phyloP scores from a whole-genome alignment of 768 basidiomycete genomes.

The Termitomyces sp. region DNA sequence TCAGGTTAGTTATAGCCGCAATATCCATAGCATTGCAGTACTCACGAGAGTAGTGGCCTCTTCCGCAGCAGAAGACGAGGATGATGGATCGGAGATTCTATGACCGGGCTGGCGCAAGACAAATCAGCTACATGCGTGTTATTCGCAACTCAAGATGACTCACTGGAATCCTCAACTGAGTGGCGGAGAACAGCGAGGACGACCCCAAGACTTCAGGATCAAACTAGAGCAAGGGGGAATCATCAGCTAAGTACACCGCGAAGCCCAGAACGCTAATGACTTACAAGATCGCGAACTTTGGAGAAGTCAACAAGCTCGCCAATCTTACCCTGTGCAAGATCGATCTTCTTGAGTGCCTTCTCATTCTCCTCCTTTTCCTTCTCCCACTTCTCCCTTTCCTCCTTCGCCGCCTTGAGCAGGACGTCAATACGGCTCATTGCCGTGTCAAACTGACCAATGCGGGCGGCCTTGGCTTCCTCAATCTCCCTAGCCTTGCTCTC shows the following conservation, averaged over 20 bases:
- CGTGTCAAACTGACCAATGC: too few species aligned
- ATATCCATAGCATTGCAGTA: too few species aligned
- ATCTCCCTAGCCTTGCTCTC: too few species aligned
- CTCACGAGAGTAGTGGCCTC: too few species aligned
- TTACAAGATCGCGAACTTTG: not conserved
- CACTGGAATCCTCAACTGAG: too few species aligned
- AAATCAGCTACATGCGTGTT: too few species aligned
- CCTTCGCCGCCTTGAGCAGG: not conserved
- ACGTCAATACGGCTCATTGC: not conserved
- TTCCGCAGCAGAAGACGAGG: too few species aligned
- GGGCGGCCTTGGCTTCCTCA: too few species aligned
- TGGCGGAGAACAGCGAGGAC: not conserved
- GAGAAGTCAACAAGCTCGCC: not conserved
- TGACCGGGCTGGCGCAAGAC: too few species aligned
- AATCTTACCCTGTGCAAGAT: not conserved
- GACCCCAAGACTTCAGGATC: not conserved
- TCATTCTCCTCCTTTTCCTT: not conserved
- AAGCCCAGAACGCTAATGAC: not conserved
- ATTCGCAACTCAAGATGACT: too few species aligned
- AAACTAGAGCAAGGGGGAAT: not conserved
- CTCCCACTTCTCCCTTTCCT: not conserved
- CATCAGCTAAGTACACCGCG: not conserved
- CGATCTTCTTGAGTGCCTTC: not conserved
- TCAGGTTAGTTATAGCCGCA: too few species aligned
- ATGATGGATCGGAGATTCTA: too few species aligned